Evolutionary conservation across 257 asterid species (phyloP).

Genomic region (Solanum tarapatanum): DNA sequence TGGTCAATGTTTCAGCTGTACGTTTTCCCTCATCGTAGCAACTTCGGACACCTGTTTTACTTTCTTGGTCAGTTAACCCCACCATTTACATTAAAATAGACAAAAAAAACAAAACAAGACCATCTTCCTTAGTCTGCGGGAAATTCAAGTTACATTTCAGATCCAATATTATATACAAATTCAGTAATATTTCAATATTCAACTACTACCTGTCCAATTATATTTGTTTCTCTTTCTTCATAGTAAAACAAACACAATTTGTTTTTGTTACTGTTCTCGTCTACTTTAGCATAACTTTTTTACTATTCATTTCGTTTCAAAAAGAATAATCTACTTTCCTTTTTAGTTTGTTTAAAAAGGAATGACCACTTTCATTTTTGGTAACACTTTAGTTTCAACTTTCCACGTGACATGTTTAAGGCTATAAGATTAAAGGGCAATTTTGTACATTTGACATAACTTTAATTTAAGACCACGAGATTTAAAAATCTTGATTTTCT

Average conservation of each 20-base stretch:
- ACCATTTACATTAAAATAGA: background rate
- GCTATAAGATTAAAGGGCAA: too few relatives aligned
- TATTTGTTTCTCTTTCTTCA: background rate
- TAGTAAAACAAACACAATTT: too few relatives aligned
- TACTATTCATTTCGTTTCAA: too few relatives aligned
- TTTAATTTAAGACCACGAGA: too few relatives aligned
- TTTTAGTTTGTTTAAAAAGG: too few relatives aligned
- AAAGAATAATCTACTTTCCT: too few relatives aligned
- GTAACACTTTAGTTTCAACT: accelerated
- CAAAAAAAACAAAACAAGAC: background rate
- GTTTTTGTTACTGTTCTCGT: background rate
- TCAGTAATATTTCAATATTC: background rate
- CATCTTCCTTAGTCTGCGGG: background rate
- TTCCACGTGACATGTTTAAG: too few relatives aligned
- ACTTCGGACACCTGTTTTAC: constrained; percentile 80
- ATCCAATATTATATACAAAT: background rate
- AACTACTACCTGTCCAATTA: background rate
- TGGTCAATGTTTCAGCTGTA: constrained; percentile 95
- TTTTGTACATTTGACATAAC: too few relatives aligned
- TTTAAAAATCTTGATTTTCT: too few relatives aligned
- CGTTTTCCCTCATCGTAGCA: constrained; percentile 99
- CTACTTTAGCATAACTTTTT: too few relatives aligned
- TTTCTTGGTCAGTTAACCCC: constrained; percentile 2
- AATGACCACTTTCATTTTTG: too few relatives aligned
- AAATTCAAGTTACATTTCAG: background rate